phyloP scores from a whole-genome alignment of 2,329 filamentous ascomycete genomes.

The Atkinsonella hypoxylon region DNA sequence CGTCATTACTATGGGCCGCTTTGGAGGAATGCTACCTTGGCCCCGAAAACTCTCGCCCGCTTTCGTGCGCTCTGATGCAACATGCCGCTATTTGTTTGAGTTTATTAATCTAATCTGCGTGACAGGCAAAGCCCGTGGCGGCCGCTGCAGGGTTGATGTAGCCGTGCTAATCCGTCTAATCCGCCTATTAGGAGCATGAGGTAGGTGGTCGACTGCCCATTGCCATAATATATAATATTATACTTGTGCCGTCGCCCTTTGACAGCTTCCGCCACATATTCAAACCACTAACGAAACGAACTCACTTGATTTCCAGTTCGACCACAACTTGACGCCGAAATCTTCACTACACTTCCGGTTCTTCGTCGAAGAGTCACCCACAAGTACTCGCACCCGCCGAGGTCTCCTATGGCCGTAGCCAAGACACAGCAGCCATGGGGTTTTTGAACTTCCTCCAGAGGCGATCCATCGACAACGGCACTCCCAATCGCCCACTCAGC shows the following conservation, averaged over 20 bases:
- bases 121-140: background rate
- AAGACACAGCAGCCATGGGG: constrained; percentile 2
- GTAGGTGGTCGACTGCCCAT: background rate
- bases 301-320: background rate
- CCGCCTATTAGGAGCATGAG: background rate
- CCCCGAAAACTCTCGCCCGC: background rate
- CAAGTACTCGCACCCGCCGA: background rate
- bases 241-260: constrained; percentile 2
- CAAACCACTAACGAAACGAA: background rate
- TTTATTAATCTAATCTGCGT: constrained; percentile 2
- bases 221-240: background rate
- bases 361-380: background rate
- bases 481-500: background rate
- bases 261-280: background rate
- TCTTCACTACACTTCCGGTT: background rate
- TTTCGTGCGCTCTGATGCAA: constrained; percentile 6
- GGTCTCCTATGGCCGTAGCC: constrained; percentile 1
- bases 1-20: background rate
- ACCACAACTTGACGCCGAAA: background rate
- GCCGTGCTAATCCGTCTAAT: background rate
- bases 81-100: constrained; percentile 5
- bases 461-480: background rate
- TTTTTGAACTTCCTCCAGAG: constrained; percentile 4
- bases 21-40: background rate
- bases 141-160: background rate